Evolutionary conservation across 1,139 yeast species (phyloP), one percentile per base, ranked within the genome.

Genomic region (Zhuliangozyma parablackwelliae): DNA sequence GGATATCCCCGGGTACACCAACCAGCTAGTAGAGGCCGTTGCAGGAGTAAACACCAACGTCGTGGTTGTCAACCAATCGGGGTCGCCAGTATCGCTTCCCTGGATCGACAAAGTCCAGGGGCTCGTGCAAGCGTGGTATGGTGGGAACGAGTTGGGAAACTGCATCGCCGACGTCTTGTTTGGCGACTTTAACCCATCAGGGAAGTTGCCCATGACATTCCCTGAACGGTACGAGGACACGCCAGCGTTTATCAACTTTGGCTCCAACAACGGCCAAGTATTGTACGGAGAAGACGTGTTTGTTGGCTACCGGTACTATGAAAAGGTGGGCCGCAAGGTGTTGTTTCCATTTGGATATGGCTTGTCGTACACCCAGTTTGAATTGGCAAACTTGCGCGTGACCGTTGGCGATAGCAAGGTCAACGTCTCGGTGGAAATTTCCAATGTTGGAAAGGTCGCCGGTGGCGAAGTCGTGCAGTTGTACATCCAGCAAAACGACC

Each of bases 311-410:
- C 50, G 75, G 27, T 75, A 68, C 48, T 78, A 77, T 53, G 84
- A 78, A 48, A 72, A 76, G 51, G 66, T 72, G 44, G 69, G 72
- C 42, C 72, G 77, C 29, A 67, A 67, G 45, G 82, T 84, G 20
- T 59, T 83, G 33, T 80, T 58, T 54, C 82, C 75, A 43, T 80
- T 80, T 57, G 86, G 85, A 1, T 76, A 53, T 56, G 85, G 86
- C 6, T 59, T 79, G 40, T 76, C 82, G 3, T 79, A 75, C 50
- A 66, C 83, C 1, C 61, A 57, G 34, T 80, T 76, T 47, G 55
- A 64, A 28, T 53, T 75, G 16, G 55, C 58, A 12, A 67, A 63
- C 40, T 57, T 70, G 41, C 57, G 60, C 32, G 67, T 77, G 26
- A 51, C 53, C 13, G 74, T 72, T 48, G 57, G 69, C 2, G 54